These are phyloP conservation scores for Leccinum truebloodii DNA, from an alignment of 768 basidiomycete species.

Conservation along the genomic window DNA sequence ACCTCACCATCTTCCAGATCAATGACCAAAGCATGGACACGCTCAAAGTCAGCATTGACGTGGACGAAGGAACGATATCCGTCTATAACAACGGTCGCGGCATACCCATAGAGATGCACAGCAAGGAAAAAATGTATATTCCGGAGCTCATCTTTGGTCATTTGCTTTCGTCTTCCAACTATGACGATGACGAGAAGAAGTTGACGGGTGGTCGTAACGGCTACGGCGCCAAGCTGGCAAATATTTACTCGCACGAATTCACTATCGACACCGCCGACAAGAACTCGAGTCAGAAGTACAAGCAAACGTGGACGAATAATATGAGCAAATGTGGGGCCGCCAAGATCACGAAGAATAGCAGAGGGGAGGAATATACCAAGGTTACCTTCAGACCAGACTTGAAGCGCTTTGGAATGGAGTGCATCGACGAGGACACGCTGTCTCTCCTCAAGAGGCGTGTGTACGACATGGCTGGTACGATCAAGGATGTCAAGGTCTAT, in stretches of 20 bases:
- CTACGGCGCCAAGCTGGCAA: slow-evolving; percentile 96
- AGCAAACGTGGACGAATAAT: slow-evolving; percentile 92
- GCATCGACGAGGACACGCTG: slow-evolving; percentile 89
- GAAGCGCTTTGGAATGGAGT: slow-evolving; percentile 86
- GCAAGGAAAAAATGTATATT: slow-evolving; percentile 90
- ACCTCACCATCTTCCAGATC: slow-evolving; percentile 51
- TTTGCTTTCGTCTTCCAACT: slow-evolving; percentile 92
- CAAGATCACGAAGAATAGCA: slow-evolving; percentile 91
- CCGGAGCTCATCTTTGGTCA: slow-evolving; percentile 98
- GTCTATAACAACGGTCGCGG: slow-evolving; percentile 95
- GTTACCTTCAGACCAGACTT: slow-evolving; percentile 95
- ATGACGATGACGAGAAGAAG: slow-evolving; percentile 98
- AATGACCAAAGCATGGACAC: slow-evolving; percentile 92
- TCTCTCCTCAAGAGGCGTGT: slow-evolving; percentile 90
- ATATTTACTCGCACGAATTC: slow-evolving; percentile 97
- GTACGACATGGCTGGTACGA: slow-evolving; percentile 96
- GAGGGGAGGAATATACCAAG: slow-evolving; percentile 87
- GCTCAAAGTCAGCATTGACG: slow-evolving; percentile 84
- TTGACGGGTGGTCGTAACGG: slow-evolving; percentile 98
- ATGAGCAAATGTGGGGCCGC: slow-evolving; percentile 87
- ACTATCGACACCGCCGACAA: slow-evolving; percentile 95
- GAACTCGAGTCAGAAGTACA: slow-evolving; percentile 84
- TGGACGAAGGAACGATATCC: slow-evolving; percentile 82
- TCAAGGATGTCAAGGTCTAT: slow-evolving; percentile 90
- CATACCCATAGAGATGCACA: slow-evolving; percentile 96